Base-by-base conservation (phyloP, 805 yeast species). In the Danielia reshetovae region DNA sequence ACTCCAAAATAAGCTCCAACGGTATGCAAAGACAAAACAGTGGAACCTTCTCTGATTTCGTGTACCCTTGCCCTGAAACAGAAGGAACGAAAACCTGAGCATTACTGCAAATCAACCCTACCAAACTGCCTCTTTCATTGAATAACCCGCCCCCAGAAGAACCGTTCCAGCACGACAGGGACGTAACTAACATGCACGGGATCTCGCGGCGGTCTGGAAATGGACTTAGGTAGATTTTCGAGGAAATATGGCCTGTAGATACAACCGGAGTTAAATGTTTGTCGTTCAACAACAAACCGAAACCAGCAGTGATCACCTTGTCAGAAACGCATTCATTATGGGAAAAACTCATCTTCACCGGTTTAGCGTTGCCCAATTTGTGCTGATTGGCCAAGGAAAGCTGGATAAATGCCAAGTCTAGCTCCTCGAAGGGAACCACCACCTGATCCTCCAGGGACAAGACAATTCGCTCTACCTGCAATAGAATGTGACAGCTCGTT, bases 121-220 rank as follows among this genome's bases (percentile, higher is more conserved):
- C 32, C 8, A 71, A 43, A 10, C 51, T 41, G n/a, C 48, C 51
- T 1, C 37, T 24, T 2, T 27, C 18, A 13, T 39, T 37, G 27
- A 67, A 59, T 3, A 70, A 46, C 0, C 71, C 74, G 0, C 76
- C 76, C 0, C 77, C 77, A 1, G 73, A 65, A 4, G 75, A 70
- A 1, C 77, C 77, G 35, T 70, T 65, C 75, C 76, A 72, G 45
- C 74, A 70, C 7, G 69, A 55, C 0, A 72, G 54, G 0, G 74
- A 64, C 1, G 70, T 51, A 0, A 68, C 46, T 2, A 67, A 45
- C 36, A 69, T 38, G 8, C 48, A 40, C 4, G 38, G 48, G 9
- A 24, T 24, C 14, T 27, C 18, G 5, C 36, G 26, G 3, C 33
- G 33, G 6, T 18, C 12, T 7, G 13, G n/a, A 14, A 38, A 34